Percentiles rank a stretch among this genome's conserved stretches.
Evolutionary conservation across 179 eudicot species (phyloP).

Genomic region (Monotropa hypopitys): DNA sequence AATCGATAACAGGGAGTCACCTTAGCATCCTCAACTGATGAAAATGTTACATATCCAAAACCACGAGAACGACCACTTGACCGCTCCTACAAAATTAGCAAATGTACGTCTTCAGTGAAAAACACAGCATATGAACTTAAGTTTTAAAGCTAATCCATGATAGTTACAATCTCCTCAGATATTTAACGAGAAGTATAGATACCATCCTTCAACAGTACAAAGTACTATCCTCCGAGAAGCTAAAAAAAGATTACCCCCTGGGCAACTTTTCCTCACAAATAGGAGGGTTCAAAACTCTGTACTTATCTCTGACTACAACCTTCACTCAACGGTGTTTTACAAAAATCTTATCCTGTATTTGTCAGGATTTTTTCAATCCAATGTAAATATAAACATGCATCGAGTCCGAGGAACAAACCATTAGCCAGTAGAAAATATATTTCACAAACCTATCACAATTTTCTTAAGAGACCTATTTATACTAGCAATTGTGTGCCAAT

Average conservation of each 20-base stretch:
- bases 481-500: too few species aligned
- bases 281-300: background rate
- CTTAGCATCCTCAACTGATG: slow-evolving; percentile 77
- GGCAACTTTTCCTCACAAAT: background rate
- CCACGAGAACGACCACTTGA: slow-evolving; percentile 92
- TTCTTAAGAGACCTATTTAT: background rate
- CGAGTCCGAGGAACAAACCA: background rate
- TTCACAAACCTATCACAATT: background rate
- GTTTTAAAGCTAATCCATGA: background rate
- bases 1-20: slow-evolving; percentile 18
- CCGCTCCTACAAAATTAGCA: slow-evolving; percentile 47
- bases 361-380: background rate
- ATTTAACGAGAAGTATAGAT: background rate
- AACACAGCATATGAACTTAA: background rate
- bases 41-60: slow-evolving; percentile 92
- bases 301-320: background rate
- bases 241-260: background rate
- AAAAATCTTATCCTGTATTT: background rate
- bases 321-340: background rate
- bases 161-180: background rate
- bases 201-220: background rate
- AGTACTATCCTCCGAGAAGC: background rate
- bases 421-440: background rate
- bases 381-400: background rate
- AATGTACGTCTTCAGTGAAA: background rate